Percentiles rank a stretch among this genome's conserved stretches.
These are phyloP conservation scores for Lactuca sativa DNA, from an alignment of 129 eudicot species.

Conservation along the genomic window DNA sequence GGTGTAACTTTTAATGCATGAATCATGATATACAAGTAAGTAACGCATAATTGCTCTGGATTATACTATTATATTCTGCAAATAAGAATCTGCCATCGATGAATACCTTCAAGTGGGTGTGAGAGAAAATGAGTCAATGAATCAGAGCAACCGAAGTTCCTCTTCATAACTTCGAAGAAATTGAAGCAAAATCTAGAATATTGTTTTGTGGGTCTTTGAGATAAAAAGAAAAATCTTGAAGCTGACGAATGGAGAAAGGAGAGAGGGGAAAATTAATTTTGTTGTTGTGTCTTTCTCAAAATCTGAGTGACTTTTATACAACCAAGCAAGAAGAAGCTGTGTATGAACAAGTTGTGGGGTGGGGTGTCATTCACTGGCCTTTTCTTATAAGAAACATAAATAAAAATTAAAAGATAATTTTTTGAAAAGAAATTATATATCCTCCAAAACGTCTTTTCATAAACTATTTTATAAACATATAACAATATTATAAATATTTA, in stretches of 20 bases:
- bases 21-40: slow-evolving; percentile 19
- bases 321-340: slow-evolving; percentile 31
- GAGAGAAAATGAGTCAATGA: slow-evolving; percentile 37
- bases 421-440: background rate
- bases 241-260: slow-evolving; percentile 16
- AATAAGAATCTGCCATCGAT: slow-evolving; percentile 13
- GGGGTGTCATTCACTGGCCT: slow-evolving; percentile 39
- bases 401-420: slow-evolving; percentile 7
- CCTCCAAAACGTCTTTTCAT: background rate
- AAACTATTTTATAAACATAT: too few species aligned
- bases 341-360: slow-evolving; percentile 43
- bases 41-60: slow-evolving; percentile 3
- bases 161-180: slow-evolving; percentile 32
- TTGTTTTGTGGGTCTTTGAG: slow-evolving; percentile 3
- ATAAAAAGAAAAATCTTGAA: background rate
- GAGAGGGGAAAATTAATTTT: slow-evolving; percentile 12
- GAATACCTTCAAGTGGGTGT: slow-evolving; percentile 41
- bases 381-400: slow-evolving; percentile 32
- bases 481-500: too few species aligned
- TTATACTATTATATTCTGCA: background rate
- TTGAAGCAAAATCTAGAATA: slow-evolving; percentile 29
- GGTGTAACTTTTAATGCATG: slow-evolving; percentile 3
- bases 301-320: slow-evolving; percentile 36
- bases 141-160: slow-evolving; percentile 40
- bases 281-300: slow-evolving; percentile 24